A percentile compares a stretch with the other conserved stretches of the same genome.
These are phyloP conservation scores for Trichoderma harzianum DNA, from an alignment of 2,329 filamentous ascomycete species.

Conservation along the genomic window DNA sequence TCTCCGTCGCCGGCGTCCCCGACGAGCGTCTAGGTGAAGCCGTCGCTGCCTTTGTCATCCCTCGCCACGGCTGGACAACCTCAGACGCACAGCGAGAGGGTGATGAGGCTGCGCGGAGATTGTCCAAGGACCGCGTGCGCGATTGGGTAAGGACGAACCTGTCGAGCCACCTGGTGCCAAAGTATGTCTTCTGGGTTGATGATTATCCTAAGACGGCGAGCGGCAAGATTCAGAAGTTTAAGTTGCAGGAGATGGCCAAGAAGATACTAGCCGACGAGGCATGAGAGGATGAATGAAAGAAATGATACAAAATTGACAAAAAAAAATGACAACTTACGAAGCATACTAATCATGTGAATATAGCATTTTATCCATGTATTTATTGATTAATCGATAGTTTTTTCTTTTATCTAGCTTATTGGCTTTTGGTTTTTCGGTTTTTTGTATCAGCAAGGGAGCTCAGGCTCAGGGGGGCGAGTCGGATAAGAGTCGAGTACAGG, in stretches of 20 bases:
- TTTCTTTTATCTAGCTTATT: background rate
- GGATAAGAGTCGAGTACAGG: background rate
- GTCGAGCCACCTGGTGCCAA: constrained; percentile 75
- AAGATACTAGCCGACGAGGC: constrained; percentile 29
- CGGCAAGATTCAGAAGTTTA: constrained; percentile 96
- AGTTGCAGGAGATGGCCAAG: constrained; percentile 64
- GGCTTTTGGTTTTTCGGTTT: background rate
- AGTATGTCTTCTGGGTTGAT: constrained; percentile 81
- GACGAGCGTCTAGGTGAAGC: constrained; percentile 82
- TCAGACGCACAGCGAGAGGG: constrained; percentile 25
- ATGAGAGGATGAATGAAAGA: background rate
- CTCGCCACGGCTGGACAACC: constrained; percentile 31
- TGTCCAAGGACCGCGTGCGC: constrained; percentile 60
- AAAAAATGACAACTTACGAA: background rate
- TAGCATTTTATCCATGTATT: background rate
- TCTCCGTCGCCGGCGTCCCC: constrained; percentile 77
- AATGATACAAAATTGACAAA: background rate
- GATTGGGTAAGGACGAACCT: constrained; percentile 69
- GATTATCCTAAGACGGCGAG: constrained; percentile 93
- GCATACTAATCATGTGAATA: background rate
- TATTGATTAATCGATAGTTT: background rate
- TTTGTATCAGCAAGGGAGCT: background rate
- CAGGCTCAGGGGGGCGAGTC: background rate
- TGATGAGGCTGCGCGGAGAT: constrained; percentile 26
- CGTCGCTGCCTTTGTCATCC: constrained; percentile 78